These are phyloP conservation scores for Mortierella sp. DNA, from an alignment of 371 early-diverging fungal species.

Conservation along the genomic window DNA sequence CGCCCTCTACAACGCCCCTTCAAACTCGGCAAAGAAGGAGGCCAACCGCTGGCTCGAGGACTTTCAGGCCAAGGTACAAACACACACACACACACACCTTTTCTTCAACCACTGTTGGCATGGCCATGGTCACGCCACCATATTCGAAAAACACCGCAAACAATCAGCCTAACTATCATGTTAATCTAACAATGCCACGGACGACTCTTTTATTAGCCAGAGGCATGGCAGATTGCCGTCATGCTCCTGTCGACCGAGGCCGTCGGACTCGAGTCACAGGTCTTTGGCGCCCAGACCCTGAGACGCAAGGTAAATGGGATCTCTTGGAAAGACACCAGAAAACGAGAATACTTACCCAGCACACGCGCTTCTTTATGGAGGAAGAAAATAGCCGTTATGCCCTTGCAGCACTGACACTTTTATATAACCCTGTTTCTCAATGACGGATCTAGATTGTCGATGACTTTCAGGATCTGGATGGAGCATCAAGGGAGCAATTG, in stretches of 20 bases:
- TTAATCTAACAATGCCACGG: background rate
- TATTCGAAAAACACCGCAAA: background rate
- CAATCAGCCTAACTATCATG: no score
- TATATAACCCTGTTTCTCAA: background rate
- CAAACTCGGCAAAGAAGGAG: slow-evolving; percentile 63
- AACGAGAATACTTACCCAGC: background rate
- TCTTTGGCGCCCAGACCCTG: slow-evolving; percentile 96
- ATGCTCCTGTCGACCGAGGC: slow-evolving; percentile 72
- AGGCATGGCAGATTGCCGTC: slow-evolving; percentile 91
- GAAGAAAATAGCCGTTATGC: background rate
- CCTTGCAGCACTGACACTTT: slow-evolving; percentile 1
- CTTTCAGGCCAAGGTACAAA: slow-evolving; percentile 90
- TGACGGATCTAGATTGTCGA: slow-evolving; percentile 72
- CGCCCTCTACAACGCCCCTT: slow-evolving; percentile 49
- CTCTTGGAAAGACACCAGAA: background rate
- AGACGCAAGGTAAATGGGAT: slow-evolving; percentile 82
- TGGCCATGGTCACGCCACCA: background rate
- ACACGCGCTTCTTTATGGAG: background rate
- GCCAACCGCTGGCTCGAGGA: slow-evolving; percentile 88
- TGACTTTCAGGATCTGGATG: slow-evolving; percentile 84
- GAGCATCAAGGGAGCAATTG: slow-evolving; percentile 71
- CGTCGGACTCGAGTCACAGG: slow-evolving; percentile 71
- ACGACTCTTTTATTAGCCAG: slow-evolving; percentile 65
- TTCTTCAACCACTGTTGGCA: background rate
- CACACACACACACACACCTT: background rate